A percentile compares a stretch with the other conserved stretches of the same genome.
These are phyloP conservation scores for Xanthoconium purpureum DNA, from an alignment of 768 basidiomycete species.

Conservation along the genomic window DNA sequence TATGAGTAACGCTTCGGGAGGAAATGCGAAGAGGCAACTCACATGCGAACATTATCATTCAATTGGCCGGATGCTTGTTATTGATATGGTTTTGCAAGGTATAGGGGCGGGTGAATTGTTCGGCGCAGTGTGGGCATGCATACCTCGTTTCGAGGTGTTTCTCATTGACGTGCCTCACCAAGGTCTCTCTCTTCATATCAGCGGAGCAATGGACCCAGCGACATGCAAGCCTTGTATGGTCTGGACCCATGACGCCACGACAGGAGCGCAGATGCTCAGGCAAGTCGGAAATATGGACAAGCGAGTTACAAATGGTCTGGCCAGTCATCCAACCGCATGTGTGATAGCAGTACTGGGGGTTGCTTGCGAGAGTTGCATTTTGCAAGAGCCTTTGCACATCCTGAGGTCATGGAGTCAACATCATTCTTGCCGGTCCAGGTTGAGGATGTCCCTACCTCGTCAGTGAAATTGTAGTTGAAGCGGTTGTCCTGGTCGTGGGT, in stretches of 20 bases:
- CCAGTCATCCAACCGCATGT: conserved; percentile 16
- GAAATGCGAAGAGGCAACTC: neutral
- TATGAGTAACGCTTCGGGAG: neutral
- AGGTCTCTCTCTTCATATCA: conserved; percentile 28
- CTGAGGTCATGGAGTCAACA: conserved; percentile 10
- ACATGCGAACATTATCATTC: neutral
- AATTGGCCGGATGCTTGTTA: conserved; percentile 8
- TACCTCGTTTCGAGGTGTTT: conserved; percentile 20
- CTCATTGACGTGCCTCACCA: conserved; percentile 27
- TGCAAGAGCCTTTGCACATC: conserved; percentile 1
- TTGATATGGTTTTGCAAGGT: conserved; percentile 15
- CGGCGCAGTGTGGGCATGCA: conserved; percentile 16
- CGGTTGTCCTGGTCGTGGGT: no score
- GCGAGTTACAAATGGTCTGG: neutral
- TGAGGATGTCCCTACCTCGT: conserved; percentile 4
- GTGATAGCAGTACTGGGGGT: conserved; percentile 8
- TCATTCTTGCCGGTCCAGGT: neutral
- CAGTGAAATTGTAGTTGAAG: conserved; percentile 10
- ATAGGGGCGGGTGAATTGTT: conserved; percentile 26
- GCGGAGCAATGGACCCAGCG: conserved; percentile 17
- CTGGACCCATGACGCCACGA: conserved; percentile 22
- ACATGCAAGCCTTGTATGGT: conserved; percentile 5
- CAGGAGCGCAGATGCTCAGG: conserved; percentile 20
- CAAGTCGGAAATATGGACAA: conserved; percentile 8
- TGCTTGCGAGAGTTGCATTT: neutral